Percentiles rank a stretch among this genome's conserved stretches.
These are phyloP conservation scores for Zalerion maritima DNA, from an alignment of 495 filamentous ascomycete genomes.

Conservation along the genomic window DNA sequence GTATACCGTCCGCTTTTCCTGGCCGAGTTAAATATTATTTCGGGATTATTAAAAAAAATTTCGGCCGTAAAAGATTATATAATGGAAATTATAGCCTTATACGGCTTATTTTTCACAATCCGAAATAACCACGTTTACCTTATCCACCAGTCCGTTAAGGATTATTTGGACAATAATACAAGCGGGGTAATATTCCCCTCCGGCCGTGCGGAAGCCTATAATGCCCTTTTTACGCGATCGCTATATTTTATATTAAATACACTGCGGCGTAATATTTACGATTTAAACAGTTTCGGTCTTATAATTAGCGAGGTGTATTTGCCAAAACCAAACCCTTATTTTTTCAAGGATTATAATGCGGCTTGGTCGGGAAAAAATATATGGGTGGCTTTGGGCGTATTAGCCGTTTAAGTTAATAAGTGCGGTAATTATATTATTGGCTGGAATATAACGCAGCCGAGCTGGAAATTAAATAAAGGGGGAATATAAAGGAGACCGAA, in stretches of 20 bases:
- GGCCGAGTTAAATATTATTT: slow-evolving; percentile 8
- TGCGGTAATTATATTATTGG: no score
- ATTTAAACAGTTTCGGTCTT: no score
- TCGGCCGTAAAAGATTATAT: background rate
- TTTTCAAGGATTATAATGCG: no score
- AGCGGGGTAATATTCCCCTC: slow-evolving; percentile 10
- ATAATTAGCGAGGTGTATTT: no score
- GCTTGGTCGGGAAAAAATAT: no score
- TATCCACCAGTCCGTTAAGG: slow-evolving; percentile 30
- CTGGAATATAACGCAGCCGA: no score
- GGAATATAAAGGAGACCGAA: no score
- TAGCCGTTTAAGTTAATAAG: no score
- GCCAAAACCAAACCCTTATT: no score
- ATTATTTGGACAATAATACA: slow-evolving; percentile 15
- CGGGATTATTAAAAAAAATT: slow-evolving; percentile 3
- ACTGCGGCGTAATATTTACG: slow-evolving; percentile 8
- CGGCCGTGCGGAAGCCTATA: slow-evolving; percentile 10
- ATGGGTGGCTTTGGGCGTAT: no score
- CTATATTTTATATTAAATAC: slow-evolving; percentile 8
- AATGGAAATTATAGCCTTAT: slow-evolving; percentile 9
- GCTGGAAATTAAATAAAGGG: no score
- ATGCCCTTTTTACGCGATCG: slow-evolving; percentile 16
- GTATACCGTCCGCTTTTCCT: slow-evolving; percentile 11
- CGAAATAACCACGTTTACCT: slow-evolving; percentile 16
- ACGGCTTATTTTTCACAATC: slow-evolving; percentile 19